Evolutionary conservation across 2,329 filamentous ascomycete genomes (phyloP).

Genomic region (Fusarium graminum): DNA sequence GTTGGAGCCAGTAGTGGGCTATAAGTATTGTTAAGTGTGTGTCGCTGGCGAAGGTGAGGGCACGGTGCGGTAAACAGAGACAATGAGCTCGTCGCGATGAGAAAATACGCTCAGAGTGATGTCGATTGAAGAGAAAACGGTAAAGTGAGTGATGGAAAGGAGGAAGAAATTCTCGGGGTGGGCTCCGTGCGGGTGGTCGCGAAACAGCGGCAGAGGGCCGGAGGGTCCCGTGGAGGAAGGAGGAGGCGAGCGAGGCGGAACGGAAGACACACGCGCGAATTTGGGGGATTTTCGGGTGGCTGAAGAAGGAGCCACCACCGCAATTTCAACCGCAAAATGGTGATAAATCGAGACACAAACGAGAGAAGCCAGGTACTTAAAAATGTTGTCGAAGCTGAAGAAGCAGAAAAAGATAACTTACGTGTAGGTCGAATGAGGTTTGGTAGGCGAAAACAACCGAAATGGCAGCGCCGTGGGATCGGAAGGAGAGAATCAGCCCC

Average conservation of each 20-base stretch:
- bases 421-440: conserved; percentile 16
- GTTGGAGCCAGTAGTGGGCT: conserved; percentile 4
- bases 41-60: background rate
- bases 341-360: background rate
- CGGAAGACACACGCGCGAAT: conserved; percentile 41
- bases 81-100: background rate
- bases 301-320: conserved; percentile 26
- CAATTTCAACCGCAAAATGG: conserved; percentile 10
- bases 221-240: conserved; percentile 39
- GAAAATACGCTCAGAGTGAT: background rate
- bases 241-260: conserved; percentile 39
- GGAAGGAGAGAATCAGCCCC: conserved; percentile 29
- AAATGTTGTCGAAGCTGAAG: background rate
- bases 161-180: conserved; percentile 38
- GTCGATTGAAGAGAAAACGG: background rate
- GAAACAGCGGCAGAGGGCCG: conserved; percentile 42
- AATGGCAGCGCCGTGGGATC: conserved; percentile 39
- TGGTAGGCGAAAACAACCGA: conserved; percentile 33
- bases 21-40: conserved; percentile 18
- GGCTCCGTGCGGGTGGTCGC: conserved; percentile 26
- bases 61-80: background rate
- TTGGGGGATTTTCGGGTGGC: conserved; percentile 39
- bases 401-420: conserved; percentile 11
- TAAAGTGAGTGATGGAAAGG: conserved; percentile 29
- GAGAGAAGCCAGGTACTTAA: background rate